Conservation (phyloP, 371 early-diverging fungal species). For the Lichtheimia ramosa region DNA sequence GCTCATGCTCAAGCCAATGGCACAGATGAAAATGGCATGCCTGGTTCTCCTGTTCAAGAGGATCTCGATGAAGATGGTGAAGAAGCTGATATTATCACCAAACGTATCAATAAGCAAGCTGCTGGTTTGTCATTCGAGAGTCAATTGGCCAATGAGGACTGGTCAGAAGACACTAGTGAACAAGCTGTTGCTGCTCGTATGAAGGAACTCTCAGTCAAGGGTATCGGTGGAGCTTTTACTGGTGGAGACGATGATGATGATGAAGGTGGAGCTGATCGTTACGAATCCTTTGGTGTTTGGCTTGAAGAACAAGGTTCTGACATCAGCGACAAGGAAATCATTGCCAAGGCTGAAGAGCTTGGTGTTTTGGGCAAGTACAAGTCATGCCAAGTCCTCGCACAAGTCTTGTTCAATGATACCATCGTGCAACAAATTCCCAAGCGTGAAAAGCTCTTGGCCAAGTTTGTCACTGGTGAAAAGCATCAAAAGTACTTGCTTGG, state of each 20-base stretch:
- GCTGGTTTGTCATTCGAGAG: conserved; percentile 60
- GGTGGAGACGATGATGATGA: conserved; percentile 63
- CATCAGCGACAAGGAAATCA: conserved; percentile 67
- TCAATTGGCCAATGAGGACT: conserved; percentile 78
- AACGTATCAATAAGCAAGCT: conserved; percentile 73
- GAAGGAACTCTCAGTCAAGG: conserved; percentile 64
- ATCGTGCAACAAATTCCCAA: conserved; percentile 62
- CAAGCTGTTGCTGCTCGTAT: conserved; percentile 81
- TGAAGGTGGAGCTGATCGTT: conserved; percentile 66
- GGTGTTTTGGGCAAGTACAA: conserved; percentile 77
- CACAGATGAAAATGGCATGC: conserved; percentile 44
- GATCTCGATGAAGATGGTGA: conserved; percentile 49
- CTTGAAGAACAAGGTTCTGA: conserved; percentile 54
- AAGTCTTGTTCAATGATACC: conserved; percentile 72
- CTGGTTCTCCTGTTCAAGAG: conserved; percentile 43
- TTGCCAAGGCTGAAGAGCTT: conserved; percentile 77
- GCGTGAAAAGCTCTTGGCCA: conserved; percentile 63
- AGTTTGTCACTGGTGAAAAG: conserved; percentile 79
- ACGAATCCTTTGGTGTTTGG: conserved; percentile 70
- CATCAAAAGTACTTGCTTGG: conserved; percentile 88
- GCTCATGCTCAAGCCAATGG: conserved; percentile 49
- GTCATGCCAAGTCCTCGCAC: conserved; percentile 71
- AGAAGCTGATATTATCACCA: conserved; percentile 73
- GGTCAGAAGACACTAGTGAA: conserved; percentile 80
- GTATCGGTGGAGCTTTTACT: conserved; percentile 41